Conservation (phyloP, 1,139 yeast species). For the Blastobotrys aristatus region DNA sequence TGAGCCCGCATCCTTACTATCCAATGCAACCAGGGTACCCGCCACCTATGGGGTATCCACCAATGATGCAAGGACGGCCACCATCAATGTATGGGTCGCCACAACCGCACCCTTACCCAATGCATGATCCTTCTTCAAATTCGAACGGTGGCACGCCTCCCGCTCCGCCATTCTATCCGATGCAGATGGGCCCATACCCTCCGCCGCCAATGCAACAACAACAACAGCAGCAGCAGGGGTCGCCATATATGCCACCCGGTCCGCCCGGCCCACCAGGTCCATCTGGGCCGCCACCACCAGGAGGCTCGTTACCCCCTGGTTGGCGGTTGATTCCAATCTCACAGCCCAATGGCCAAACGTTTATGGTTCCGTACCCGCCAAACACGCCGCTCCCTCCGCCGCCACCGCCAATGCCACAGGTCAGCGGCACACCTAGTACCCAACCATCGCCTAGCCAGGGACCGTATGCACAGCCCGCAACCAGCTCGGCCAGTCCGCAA, state of each 20-base stretch:
- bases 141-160: not conserved
- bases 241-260: not conserved
- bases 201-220: constrained; percentile 3
- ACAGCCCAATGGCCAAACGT: constrained; percentile 7
- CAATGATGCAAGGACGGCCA: not conserved
- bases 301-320: constrained; percentile 7
- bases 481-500: no score
- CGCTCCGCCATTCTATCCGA: not conserved
- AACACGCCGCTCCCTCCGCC: constrained; percentile 3
- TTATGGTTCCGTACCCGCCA: constrained; percentile 13
- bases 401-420: constrained; percentile 18
- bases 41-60: not conserved
- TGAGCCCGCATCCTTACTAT: not conserved
- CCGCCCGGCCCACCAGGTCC: constrained; percentile 4
- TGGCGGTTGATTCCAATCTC: constrained; percentile 6
- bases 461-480: no score
- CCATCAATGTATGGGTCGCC: not conserved
- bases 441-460: no score
- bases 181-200: not conserved
- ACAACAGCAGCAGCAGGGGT: constrained; percentile 8
- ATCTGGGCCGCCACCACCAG: constrained; percentile 1
- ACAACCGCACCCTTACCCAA: not conserved
- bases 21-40: not conserved
- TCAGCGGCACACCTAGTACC: no score
- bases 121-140: not conserved